Conservation (phyloP, 2,329 filamentous ascomycete genomes). For the Aspergillus ochraceoroseus region DNA sequence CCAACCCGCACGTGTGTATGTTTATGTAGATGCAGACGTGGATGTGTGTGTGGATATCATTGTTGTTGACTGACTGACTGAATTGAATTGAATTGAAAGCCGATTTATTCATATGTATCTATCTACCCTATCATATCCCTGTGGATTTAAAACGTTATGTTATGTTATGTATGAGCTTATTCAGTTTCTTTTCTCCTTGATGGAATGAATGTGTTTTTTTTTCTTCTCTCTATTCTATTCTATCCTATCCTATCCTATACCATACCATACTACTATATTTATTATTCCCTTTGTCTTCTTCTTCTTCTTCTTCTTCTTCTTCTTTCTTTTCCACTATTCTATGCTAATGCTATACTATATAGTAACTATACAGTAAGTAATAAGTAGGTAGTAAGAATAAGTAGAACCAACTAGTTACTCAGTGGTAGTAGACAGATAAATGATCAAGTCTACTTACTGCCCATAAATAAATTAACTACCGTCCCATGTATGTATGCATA, state of each 20-base stretch:
- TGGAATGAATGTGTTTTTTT: neutral
- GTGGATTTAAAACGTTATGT: too few species aligned
- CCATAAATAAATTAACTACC: too few species aligned
- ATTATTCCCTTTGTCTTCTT: neutral
- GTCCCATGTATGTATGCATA: too few species aligned
- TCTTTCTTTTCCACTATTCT: neutral
- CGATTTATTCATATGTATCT: constrained; percentile 9
- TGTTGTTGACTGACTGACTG: neutral
- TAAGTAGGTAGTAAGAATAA: neutral
- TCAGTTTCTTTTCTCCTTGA: constrained; percentile 4
- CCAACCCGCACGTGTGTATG: neutral
- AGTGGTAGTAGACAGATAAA: neutral
- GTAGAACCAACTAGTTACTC: neutral
- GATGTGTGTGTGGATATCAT: constrained; percentile 2
- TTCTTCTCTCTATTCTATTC: neutral
- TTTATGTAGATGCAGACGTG: neutral
- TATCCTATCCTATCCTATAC: neutral
- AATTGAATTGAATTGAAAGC: neutral
- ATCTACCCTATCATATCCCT: too few species aligned
- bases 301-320: neutral
- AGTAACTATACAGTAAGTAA: too few species aligned
- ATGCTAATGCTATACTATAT: too few species aligned
- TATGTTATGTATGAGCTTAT: neutral
- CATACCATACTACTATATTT: too few species aligned
- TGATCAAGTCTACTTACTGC: too few species aligned